Percentiles rank a stretch among this genome's conserved stretches.
phyloP scores from a whole-genome alignment of 2,329 filamentous ascomycete species.

The Septoria linicola region DNA sequence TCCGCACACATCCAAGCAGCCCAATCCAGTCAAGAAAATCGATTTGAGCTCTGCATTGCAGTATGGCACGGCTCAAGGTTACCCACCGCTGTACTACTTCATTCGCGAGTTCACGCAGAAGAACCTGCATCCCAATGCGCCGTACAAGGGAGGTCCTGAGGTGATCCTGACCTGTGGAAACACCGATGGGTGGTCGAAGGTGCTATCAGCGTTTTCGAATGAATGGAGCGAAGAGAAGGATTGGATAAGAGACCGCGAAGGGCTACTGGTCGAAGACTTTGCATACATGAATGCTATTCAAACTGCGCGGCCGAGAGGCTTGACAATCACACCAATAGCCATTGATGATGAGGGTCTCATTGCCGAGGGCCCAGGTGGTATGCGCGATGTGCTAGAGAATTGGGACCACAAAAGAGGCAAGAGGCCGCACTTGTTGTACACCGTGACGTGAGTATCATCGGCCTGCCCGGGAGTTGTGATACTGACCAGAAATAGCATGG shows the following conservation, averaged over 20 bases:
- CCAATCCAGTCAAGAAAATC: constrained; percentile 66
- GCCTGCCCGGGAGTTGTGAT: neutral
- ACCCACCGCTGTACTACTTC: constrained; percentile 74
- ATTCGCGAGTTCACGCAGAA: constrained; percentile 74
- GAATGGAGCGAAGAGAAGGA: constrained; percentile 70
- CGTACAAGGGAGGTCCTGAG: constrained; percentile 73
- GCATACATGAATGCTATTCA: constrained; percentile 76
- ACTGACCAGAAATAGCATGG: constrained; percentile 57
- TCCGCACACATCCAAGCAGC: constrained; percentile 63
- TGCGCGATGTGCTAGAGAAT: constrained; percentile 74
- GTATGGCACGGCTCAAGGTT: constrained; percentile 80
- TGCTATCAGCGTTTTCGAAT: constrained; percentile 71
- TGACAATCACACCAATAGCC: constrained; percentile 71
- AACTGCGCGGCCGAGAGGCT: constrained; percentile 63
- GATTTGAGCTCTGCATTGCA: constrained; percentile 80
- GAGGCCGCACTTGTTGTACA: constrained; percentile 82
- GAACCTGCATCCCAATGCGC: constrained; percentile 75
- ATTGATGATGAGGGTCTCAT: constrained; percentile 80
- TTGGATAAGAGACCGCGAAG: constrained; percentile 68
- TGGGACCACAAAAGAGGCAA: constrained; percentile 76
- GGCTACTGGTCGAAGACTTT: constrained; percentile 75
- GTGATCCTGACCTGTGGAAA: constrained; percentile 76
- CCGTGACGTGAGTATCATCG: constrained; percentile 68
- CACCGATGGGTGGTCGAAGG: constrained; percentile 82
- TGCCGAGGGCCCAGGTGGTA: constrained; percentile 68